A percentile compares a stretch with the other conserved stretches of the same genome.
These are phyloP conservation scores for Herpetospermum pedunculosum DNA, from an alignment of 306 rosid species.

Conservation along the genomic window DNA sequence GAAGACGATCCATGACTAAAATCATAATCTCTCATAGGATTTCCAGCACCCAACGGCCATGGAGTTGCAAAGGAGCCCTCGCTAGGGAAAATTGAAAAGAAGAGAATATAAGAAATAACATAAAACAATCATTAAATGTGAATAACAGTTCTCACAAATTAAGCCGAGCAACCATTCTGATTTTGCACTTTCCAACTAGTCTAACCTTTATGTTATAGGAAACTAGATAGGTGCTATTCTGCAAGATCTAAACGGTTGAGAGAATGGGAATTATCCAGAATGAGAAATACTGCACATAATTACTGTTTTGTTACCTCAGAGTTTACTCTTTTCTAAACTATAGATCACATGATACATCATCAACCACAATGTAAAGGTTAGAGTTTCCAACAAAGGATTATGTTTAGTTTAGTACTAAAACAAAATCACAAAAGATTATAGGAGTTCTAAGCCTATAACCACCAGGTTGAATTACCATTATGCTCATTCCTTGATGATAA, in stretches of 20 bases:
- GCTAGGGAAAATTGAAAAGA: slow-evolving; percentile 29
- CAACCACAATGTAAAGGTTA: background rate
- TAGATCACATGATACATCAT: background rate
- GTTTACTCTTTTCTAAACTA: background rate
- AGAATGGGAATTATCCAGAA: too few species aligned
- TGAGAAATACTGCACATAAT: background rate
- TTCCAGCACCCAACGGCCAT: slow-evolving; percentile 38
- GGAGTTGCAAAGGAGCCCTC: slow-evolving; percentile 33
- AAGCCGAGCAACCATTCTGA: background rate
- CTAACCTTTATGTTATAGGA: background rate
- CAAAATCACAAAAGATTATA: background rate
- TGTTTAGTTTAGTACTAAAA: background rate
- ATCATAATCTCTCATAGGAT: slow-evolving; percentile 27
- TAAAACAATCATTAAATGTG: background rate
- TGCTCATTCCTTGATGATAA: background rate
- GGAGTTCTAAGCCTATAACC: background rate
- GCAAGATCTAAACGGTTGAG: background rate
- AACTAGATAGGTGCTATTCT: background rate
- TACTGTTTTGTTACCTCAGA: background rate
- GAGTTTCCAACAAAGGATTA: background rate
- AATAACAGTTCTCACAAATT: too few species aligned
- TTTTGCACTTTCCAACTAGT: background rate
- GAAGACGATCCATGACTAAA: slow-evolving; percentile 22
- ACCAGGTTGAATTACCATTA: background rate
- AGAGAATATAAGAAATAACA: slow-evolving; percentile 8